Evolutionary conservation across 176 grass and related monocot species (phyloP), one percentile per base, ranked within the genome.

Genomic region (Bolboschoenus planiculmis): DNA sequence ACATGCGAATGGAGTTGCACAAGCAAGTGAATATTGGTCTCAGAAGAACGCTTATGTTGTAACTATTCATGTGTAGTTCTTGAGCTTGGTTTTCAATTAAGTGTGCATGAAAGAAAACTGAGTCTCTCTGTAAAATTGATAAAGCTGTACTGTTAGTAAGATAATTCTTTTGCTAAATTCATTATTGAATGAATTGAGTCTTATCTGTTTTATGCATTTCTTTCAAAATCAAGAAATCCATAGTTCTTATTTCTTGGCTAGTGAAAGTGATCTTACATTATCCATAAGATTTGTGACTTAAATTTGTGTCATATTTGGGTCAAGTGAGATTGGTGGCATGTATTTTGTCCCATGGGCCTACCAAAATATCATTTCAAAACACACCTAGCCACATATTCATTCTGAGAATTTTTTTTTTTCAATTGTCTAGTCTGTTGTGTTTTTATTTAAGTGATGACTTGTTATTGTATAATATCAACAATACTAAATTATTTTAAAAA

Each of bases 1-100:
- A 33, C 63, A 88, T 86, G 89, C 85, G 56, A 84, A 72, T 78
- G 60, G 78, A 65, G 78, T 3, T 56, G 37, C 81, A 66, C 18
- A 53, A 53, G 80, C 42, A 43, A 86, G 80, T 86, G 75, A 84
- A 63, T 84, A 78, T 90, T 84, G 55, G 46, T 61, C 53, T 84
- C 78, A 84, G 63, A 86, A 61, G 67, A 86, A 57, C 58, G 70
- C 86, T 84, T 78, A 67, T 77, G 78, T 84, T 68, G 36, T 78
- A 59, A 88, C 81, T 93, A 57, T n/a, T 77, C 75, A 68, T 15
- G 44, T 70, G 44, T 70, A 82, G 73, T 82, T 48, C 33, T 44
- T 57, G 68, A 53, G 10, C 58, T 36, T 86, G 81, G 84, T 60
- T 62, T 62, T 6, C 26, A 62, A 74, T 56, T 39, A 71, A 55